Percentiles rank a stretch among this genome's conserved stretches.
Evolutionary conservation across 768 basidiomycete genomes (phyloP).

Genomic region (Suillus weaverae): DNA sequence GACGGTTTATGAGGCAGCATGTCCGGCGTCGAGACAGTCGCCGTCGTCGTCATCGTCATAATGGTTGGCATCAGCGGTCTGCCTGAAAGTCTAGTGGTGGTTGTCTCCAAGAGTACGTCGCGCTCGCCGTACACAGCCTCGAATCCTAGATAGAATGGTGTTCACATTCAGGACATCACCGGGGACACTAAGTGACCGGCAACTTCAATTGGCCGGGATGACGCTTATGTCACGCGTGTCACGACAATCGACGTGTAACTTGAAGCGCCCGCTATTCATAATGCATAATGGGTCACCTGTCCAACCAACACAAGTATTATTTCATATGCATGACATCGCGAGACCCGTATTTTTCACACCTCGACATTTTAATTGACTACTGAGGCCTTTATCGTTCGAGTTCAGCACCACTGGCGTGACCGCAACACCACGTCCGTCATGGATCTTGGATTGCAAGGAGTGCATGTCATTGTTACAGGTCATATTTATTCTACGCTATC

Average conservation of each 20-base stretch:
- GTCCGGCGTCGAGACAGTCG: conserved; percentile 20
- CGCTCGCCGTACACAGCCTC: not conserved
- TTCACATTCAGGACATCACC: too few relatives aligned
- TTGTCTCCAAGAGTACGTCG: not conserved
- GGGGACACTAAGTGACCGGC: too few relatives aligned
- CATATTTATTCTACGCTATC: not conserved
- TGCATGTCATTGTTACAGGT: conserved; percentile 75
- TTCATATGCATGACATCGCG: not conserved
- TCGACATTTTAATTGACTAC: not conserved
- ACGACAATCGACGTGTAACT: too few relatives aligned
- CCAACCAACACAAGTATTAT: too few relatives aligned
- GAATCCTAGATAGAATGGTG: too few relatives aligned
- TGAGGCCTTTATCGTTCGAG: not conserved
- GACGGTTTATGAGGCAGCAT: conserved; percentile 39
- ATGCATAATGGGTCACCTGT: too few relatives aligned
- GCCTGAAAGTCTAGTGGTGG: not conserved
- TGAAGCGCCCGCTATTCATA: too few relatives aligned
- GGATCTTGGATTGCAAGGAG: conserved; percentile 58
- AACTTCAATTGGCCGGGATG: too few relatives aligned
- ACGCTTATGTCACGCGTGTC: too few relatives aligned
- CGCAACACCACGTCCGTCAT: conserved; percentile 22
- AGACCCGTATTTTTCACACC: not conserved
- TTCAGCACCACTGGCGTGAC: not conserved
- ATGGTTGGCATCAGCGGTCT: conserved; percentile 48
- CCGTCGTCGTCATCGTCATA: conserved; percentile 35